Percentiles rank a stretch among this genome's conserved stretches.
These are phyloP conservation scores for Blastobotrys americana DNA, from an alignment of 805 yeast species.

Conservation along the genomic window DNA sequence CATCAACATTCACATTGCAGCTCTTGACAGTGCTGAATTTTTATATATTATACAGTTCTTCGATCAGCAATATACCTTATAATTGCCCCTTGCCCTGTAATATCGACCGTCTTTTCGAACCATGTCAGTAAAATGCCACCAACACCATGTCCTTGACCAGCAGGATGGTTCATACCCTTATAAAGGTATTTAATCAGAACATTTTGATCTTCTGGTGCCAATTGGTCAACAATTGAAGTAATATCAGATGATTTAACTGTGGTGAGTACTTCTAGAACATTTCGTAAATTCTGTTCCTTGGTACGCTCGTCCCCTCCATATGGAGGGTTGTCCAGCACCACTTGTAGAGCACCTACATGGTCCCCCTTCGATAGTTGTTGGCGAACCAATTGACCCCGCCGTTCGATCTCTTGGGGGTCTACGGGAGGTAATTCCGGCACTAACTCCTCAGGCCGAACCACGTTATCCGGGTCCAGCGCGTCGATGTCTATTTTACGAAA, in stretches of 20 bases:
- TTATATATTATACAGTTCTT: slow-evolving; percentile 53
- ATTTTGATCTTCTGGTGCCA: slow-evolving; percentile 62
- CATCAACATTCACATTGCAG: no score
- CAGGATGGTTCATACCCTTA: slow-evolving; percentile 70
- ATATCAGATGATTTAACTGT: slow-evolving; percentile 65
- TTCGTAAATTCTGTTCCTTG: slow-evolving; percentile 41
- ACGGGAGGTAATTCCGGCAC: slow-evolving; percentile 48
- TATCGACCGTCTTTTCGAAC: slow-evolving; percentile 84
- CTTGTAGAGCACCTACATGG: slow-evolving; percentile 54
- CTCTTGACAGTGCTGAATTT: no score
- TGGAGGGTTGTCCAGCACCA: slow-evolving; percentile 68
- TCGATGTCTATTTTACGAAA: slow-evolving; percentile 86
- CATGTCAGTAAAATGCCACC: slow-evolving; percentile 83
- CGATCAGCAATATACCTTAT: slow-evolving; percentile 82
- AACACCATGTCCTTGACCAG: slow-evolving; percentile 60
- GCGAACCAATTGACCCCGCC: slow-evolving; percentile 52
- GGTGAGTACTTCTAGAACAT: slow-evolving; percentile 65
- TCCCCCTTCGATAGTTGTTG: slow-evolving; percentile 64
- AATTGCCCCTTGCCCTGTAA: slow-evolving; percentile 83
- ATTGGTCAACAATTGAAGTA: slow-evolving; percentile 47
- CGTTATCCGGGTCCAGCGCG: slow-evolving; percentile 75
- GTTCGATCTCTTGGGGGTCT: slow-evolving; percentile 46
- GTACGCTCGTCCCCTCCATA: slow-evolving; percentile 63
- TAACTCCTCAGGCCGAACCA: slow-evolving; percentile 55
- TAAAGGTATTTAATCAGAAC: slow-evolving; percentile 76